phyloP scores from a whole-genome alignment of 345 rosid genomes.

The Ceriops tagal region DNA sequence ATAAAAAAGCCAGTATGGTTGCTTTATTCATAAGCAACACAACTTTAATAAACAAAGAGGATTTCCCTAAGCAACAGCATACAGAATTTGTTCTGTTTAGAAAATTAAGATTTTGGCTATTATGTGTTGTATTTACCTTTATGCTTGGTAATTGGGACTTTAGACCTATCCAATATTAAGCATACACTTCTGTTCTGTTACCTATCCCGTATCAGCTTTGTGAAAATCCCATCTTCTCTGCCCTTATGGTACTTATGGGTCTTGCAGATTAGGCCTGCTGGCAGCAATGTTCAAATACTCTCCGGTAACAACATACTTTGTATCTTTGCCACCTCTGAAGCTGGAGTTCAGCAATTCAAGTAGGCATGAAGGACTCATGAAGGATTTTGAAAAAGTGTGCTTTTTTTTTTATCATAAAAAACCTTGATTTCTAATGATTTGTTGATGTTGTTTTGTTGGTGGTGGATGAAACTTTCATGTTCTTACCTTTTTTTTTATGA shows the following conservation, averaged over 20 bases:
- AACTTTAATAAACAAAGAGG: neutral
- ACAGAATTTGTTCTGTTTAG: neutral
- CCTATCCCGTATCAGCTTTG: neutral
- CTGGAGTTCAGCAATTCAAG: conserved; percentile 56
- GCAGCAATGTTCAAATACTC: conserved; percentile 88
- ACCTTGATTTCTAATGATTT: conserved; percentile 4
- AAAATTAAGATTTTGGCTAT: neutral
- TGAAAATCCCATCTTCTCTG: neutral
- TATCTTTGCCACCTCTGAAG: conserved; percentile 70
- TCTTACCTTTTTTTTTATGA: neutral
- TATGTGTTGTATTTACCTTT: neutral
- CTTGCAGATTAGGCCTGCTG: conserved; percentile 71
- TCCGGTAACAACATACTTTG: conserved; percentile 57
- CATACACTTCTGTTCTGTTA: neutral
- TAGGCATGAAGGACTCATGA: conserved; percentile 47
- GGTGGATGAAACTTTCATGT: neutral
- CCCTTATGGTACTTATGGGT: neutral
- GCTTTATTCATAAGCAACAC: too few relatives aligned
- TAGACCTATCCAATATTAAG: neutral
- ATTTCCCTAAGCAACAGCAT: too few relatives aligned
- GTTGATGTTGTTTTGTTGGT: conserved; percentile 9
- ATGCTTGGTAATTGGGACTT: neutral
- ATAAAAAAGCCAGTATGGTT: neutral
- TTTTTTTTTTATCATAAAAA: conserved; percentile 3
- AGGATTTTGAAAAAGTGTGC: conserved; percentile 58